Conservation (phyloP, 352 stramenopile species). For the Pythium utonaiense region DNA sequence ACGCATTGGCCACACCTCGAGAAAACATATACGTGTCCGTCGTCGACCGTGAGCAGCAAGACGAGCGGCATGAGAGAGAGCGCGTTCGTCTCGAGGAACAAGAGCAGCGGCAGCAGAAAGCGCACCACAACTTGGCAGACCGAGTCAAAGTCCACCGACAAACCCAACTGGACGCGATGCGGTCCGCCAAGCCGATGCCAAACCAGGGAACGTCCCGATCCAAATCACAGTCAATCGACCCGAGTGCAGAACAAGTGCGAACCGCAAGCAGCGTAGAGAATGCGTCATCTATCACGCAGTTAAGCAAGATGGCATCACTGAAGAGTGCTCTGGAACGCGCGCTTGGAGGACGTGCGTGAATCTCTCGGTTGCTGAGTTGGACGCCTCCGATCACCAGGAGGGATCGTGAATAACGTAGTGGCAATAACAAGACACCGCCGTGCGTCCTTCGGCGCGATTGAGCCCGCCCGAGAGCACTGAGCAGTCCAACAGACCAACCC, state of each 20-base stretch:
- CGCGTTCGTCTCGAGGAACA: background rate
- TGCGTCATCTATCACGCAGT: background rate
- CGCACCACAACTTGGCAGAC: slow-evolving; percentile 23
- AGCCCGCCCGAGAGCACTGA: too few species aligned
- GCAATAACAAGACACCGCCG: too few species aligned
- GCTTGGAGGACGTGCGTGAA: slow-evolving; percentile 1
- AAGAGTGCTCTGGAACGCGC: slow-evolving; percentile 1
- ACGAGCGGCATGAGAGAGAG: slow-evolving; percentile 16
- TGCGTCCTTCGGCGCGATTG: too few species aligned
- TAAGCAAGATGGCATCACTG: slow-evolving; percentile 1
- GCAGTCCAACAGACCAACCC: too few species aligned
- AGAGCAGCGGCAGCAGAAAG: background rate
- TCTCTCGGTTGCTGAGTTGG: too few species aligned
- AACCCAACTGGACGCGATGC: slow-evolving; percentile 31
- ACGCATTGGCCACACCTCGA: slow-evolving; percentile 31
- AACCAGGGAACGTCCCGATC: background rate
- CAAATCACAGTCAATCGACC: background rate
- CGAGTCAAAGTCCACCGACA: slow-evolving; percentile 45
- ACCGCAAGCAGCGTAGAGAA: background rate
- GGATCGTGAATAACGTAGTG: too few species aligned
- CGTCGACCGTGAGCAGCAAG: slow-evolving; percentile 8
- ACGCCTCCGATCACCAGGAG: too few species aligned
- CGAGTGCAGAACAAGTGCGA: background rate
- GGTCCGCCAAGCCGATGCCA: background rate
- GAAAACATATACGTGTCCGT: slow-evolving; percentile 52